These are phyloP conservation scores for Gracilaria vermiculophylla DNA, from an alignment of 23 red algal species.

Conservation along the genomic window DNA sequence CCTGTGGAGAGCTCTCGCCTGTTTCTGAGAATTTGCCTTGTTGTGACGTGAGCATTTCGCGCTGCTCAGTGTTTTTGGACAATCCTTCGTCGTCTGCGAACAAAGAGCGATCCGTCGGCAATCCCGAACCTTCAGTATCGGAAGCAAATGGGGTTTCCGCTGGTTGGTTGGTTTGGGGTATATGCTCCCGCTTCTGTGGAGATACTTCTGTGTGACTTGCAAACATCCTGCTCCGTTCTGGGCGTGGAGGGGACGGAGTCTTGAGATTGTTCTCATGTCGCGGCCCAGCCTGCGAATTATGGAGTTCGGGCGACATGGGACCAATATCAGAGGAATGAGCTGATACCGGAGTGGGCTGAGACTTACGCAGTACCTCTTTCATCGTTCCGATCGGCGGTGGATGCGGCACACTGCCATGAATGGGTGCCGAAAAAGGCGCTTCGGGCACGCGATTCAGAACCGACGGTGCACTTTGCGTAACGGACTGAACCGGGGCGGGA, in stretches of 20 bases:
- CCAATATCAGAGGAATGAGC: conserved; percentile 36
- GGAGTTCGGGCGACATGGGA: conserved; percentile 8
- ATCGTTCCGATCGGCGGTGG: conserved; percentile 1
- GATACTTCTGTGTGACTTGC: background rate
- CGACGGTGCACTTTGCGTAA: background rate
- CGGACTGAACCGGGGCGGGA: conserved; percentile 5
- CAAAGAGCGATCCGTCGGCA: background rate
- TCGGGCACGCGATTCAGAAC: background rate
- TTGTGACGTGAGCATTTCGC: background rate
- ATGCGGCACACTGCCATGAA: background rate
- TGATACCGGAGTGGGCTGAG: conserved; percentile 39
- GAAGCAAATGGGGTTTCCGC: background rate
- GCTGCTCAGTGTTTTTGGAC: background rate
- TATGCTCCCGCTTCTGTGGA: background rate
- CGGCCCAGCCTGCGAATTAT: background rate
- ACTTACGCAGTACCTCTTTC: conserved; percentile 6
- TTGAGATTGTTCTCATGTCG: conserved; percentile 21
- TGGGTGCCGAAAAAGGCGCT: background rate
- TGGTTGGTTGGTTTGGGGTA: background rate
- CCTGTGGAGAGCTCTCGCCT: background rate
- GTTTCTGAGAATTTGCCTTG: background rate
- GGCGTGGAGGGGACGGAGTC: conserved; percentile 4
- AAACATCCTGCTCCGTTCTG: conserved; percentile 5
- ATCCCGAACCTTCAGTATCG: background rate
- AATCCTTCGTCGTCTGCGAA: background rate